Evolutionary conservation across 73 alveolate genomes (phyloP), one percentile per base, ranked within the genome.

Genomic region (Loxodes magnus): DNA sequence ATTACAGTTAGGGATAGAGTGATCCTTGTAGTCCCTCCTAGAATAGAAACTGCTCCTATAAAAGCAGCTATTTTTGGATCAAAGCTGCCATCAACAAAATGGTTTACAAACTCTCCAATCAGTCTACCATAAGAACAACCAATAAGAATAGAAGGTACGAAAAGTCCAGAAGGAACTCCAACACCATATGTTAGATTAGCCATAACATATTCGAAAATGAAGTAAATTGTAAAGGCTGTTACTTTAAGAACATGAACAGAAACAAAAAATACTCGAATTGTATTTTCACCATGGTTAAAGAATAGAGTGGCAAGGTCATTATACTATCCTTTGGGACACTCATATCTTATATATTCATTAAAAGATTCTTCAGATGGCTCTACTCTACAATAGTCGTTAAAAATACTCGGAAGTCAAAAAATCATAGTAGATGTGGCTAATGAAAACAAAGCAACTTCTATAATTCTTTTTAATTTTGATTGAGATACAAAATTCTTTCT

Each of bases 121-220:
- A 6, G 15, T 5, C 30, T 5, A 10, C 6, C 19, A 6, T 20
- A 6, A 23, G 58, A 5, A 19, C 69, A 43, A 5, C 76, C 55
- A 1, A 19, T 23, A 25, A 46, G 52, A 14, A 43, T 25, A 4
- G 65, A 63, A 2, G 90, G 90, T 12, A 77, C 58, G 64, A 77
- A 77, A 17, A 70, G 62, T 3, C 90, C 90, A 16, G 84, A 67
- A 12, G 90, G 90, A 23, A 77, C 82, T 9, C 72, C 66, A n/a
- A 76, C 34, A 0, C 90, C 90, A 51, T 77, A 77, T 10, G 72
- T 56, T 5, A 42, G 26, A 17, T 43, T 54, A 2, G 64, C 29
- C 10, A 66, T 50, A 5, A 43, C 12, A 34, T 66, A 66, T 71
- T 71, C 54, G 35, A 41, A 31, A 2, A 37, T 5, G 42, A 66